Base-by-base conservation (phyloP, 1,284 basidiomycete species). In the Fomitopsis schrenkii region DNA sequence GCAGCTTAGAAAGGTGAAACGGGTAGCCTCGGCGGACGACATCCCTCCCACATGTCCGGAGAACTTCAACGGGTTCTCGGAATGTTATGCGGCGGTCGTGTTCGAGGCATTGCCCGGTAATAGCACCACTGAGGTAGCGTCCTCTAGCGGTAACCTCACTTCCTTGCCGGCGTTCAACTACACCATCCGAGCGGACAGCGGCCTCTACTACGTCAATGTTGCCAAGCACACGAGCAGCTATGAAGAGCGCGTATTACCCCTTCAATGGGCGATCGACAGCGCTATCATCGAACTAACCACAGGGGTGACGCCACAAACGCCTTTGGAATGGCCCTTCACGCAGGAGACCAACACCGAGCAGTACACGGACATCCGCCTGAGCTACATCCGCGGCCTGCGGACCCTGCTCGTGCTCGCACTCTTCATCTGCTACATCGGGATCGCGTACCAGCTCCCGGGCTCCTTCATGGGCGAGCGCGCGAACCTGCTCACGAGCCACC, bases 221-320 rank as follows among this genome's bases (percentile, higher is more conserved):
- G 75, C 79, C 38, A 77, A 78, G 35, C 87, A 91, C 68, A 80
- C 73, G 2, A 86, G 88, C 63, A 90, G 92, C 73, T 86, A 87
- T 67, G 90, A 92, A 71, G 75, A 76, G 58, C 77, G 88, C 56
- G 77, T 90, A 33, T 70, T 93, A 19, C 91, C 91, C 1, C 70
- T 93, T 15, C 91, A 94, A 66, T 89, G 90, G 81, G 88, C 90
- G 5, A 76, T 94, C 38, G 91, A 93, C 67, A 78, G 83, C 68
- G 88, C 87, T 7, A 83, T 90, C 64, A 87, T 92, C 36, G 81
- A 86, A 63, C 74, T 90, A 9, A 80, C 81, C 64, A 85, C 88
- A 0, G 86, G 85, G 0, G 71, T 76, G 9, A 70, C 77, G 22
- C 70, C 80, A 7, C 78, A 80, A 7, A 81, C 81, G 0, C 88